phyloP scores from a whole-genome alignment of 257 asterid genomes.

The Rauvolfia tetraphylla region DNA sequence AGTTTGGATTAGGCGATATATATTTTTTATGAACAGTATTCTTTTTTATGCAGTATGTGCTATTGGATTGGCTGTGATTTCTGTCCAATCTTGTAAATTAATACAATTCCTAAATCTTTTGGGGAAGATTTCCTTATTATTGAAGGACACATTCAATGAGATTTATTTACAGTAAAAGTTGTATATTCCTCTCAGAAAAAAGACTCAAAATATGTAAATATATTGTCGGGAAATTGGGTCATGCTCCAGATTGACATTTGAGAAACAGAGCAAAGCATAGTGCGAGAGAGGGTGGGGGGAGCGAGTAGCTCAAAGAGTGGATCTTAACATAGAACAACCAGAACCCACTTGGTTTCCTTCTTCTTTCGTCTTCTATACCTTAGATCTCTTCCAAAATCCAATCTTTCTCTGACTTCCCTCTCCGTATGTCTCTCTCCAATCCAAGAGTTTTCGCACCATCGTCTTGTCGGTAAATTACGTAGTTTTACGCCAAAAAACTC shows the following conservation, averaged over 20 bases:
- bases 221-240: neutral
- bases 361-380: neutral
- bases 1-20: too few relatives aligned
- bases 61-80: too few relatives aligned
- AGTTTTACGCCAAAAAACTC: neutral
- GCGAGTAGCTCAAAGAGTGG: constrained; percentile 17
- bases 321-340: neutral
- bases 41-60: too few relatives aligned
- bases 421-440: constrained; percentile 16
- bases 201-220: too few relatives aligned
- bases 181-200: too few relatives aligned
- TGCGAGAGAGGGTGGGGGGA: too few relatives aligned
- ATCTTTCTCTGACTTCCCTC: constrained; percentile 11
- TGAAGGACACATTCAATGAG: too few relatives aligned
- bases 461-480: neutral
- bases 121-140: too few relatives aligned
- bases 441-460: constrained; percentile 6
- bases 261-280: neutral
- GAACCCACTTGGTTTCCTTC: constrained; percentile 4
- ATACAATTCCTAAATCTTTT: too few relatives aligned
- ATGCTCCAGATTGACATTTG: neutral
- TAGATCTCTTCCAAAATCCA: constrained; percentile 27
- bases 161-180: too few relatives aligned
- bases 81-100: too few relatives aligned
- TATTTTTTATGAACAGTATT: too few relatives aligned